A percentile compares a stretch with the other conserved stretches of the same genome.
Evolutionary conservation across 768 basidiomycete species (phyloP).

Genomic region (Russula emetica): DNA sequence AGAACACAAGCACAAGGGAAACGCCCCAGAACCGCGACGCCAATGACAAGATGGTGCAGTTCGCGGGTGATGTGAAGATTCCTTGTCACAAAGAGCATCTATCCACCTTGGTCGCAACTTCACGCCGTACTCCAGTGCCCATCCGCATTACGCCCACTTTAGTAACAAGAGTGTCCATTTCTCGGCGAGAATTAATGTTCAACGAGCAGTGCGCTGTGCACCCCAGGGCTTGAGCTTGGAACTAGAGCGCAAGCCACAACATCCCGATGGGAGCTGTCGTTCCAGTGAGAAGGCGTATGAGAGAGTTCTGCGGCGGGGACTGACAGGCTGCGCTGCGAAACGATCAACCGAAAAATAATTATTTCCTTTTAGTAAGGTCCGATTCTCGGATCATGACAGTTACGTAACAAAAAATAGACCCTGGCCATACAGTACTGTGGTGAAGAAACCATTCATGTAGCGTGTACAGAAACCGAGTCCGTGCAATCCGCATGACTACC

Average conservation of each 20-base stretch:
- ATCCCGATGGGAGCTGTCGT: not conserved
- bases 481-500: too few relatives aligned
- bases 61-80: not conserved
- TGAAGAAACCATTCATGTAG: too few relatives aligned
- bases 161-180: not conserved
- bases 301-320: too few relatives aligned
- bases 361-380: too few relatives aligned
- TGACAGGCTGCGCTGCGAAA: too few relatives aligned
- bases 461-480: too few relatives aligned
- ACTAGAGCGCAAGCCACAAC: not conserved
- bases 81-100: not conserved
- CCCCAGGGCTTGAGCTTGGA: not conserved
- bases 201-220: not conserved
- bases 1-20: not conserved
- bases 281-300: not conserved
- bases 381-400: too few relatives aligned
- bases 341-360: too few relatives aligned
- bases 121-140: not conserved
- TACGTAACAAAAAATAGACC: too few relatives aligned
- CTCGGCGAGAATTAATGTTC: not conserved
- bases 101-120: not conserved
- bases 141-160: not conserved
- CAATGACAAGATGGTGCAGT: not conserved
- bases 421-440: too few relatives aligned
- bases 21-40: not conserved